Evolutionary conservation across 345 rosid genomes (phyloP), one percentile per base, ranked within the genome.

Genomic region (Nephelium lappaceum): DNA sequence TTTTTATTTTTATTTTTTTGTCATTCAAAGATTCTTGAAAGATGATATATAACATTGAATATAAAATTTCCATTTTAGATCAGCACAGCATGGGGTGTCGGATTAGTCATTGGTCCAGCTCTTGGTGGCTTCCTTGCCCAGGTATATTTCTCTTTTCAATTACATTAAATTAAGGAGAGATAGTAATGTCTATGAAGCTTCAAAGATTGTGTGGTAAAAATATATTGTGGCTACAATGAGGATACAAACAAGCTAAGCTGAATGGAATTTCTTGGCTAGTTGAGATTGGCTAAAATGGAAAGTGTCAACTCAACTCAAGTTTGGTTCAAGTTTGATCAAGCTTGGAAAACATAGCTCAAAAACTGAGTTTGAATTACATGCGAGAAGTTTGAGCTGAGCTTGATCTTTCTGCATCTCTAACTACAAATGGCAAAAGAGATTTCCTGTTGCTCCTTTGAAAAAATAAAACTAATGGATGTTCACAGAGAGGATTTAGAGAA

Each of bases 91-190:
- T 85, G 98, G 89, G 97, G 95, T 72, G 84, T 91, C 67, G 95
- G 98, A 57, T 81, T 92, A 67, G 84, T 93, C 75, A 79, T 93
- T 42, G 98, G 98, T 75, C 98, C 95, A 27, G 97, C 97, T 61
- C 79, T 93, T 71, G 97, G 98, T 77, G 98, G 97, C 18, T 91
- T 88, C 84, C 88, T 93, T 69, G 93, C 98, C 45, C 95, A 88
- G 97, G 98, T 89, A 78, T 66, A 36, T 53, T 21, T 81, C 38
- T 55, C 43, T 77, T 63, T 73, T 57, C 75, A 15, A 42, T 64
- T 7, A 31, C 39, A 27, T 64, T 21, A n/a, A 19, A 38, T 73
- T 65, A 53, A 25, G 11, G 11, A 68, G 43, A 39, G 23, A 60
- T 60, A 8, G 24, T 60, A 60, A 60, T 18, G 43, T 21, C 25